Evolutionary conservation across 441 rosid species (phyloP), one percentile per base, ranked within the genome.

Genomic region (Populus hybrid): DNA sequence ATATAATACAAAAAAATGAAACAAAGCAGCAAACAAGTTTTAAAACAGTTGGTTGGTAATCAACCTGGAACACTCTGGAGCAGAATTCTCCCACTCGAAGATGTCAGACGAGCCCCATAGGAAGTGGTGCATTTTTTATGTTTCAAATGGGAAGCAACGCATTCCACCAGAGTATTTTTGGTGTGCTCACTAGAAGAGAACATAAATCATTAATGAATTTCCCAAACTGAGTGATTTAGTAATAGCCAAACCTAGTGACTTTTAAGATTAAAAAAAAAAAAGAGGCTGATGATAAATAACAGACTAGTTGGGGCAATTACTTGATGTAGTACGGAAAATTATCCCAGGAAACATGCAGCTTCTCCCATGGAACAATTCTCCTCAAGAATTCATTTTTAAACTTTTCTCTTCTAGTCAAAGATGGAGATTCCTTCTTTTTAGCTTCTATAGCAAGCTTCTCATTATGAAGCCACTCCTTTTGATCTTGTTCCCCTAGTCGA

Each of bases 31-130:
- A 29, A 29, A 29, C 31, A 29, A 3, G 31, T 3, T 29, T 29
- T 11, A 23, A 10, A 35, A 64, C 7, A 4, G 7, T 4, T 20
- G 69, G 36, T 18, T 59, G 68, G 33, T 63, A 29, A 78, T 76
- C 71, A 36, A 95, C 98, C 99, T 88, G 99, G 98, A 83, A 90
- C 85, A 87, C 98, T 92, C 85, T 90, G 98, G 77, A 96, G 94
- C 87, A 92, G 76, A 86, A 96, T 91, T 86, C 98, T 93, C 79
- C 96, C 93, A 83, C 94, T 92, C 40, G 98, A 94, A 83, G 97
- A 91, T 69, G 84, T 24, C 84, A 95, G 87, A 69, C 92, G 93
- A 81, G 93, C 84, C 78, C 99, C 99, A 83, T 87, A 92, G 4
- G 84, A 73, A 74, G 90, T 79, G 71, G 89, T 68, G 18, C 80